Conservation (phyloP, 108 stramenopile species). For the Nitzschia putrida region DNA sequence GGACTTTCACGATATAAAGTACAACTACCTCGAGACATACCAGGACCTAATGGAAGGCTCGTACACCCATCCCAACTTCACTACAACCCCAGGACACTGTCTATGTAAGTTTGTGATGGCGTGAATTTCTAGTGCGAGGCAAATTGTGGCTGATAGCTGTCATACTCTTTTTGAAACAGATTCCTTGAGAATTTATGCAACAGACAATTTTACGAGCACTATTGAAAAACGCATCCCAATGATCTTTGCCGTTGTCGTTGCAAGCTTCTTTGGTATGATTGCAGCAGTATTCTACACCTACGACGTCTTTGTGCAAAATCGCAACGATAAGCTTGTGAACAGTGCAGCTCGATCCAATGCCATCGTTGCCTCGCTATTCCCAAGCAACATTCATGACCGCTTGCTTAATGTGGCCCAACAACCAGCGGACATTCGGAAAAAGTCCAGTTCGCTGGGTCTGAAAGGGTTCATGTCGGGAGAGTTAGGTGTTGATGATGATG, state of each 20-base stretch:
- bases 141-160: too few relatives aligned
- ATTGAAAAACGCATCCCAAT: conserved; percentile 21
- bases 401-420: not conserved
- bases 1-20: not conserved
- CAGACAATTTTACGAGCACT: conserved; percentile 41
- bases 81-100: too few relatives aligned
- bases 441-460: not conserved
- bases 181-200: conserved; percentile 48
- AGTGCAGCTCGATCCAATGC: not conserved
- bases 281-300: conserved; percentile 48
- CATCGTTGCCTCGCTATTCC: conserved; percentile 2
- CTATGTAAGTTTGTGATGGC: too few relatives aligned
- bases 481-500: not conserved
- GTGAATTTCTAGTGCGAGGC: too few relatives aligned
- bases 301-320: conserved; percentile 53
- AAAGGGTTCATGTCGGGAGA: not conserved
- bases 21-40: too few relatives aligned
- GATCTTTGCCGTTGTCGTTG: conserved; percentile 35
- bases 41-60: not conserved
- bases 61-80: too few relatives aligned
- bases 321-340: conserved; percentile 28
- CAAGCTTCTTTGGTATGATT: conserved; percentile 47
- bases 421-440: not conserved
- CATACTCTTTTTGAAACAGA: too few relatives aligned
- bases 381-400: conserved; percentile 4